Evolutionary conservation across 2,329 filamentous ascomycete species (phyloP).

Genomic region (Leptosphaerulina australis): DNA sequence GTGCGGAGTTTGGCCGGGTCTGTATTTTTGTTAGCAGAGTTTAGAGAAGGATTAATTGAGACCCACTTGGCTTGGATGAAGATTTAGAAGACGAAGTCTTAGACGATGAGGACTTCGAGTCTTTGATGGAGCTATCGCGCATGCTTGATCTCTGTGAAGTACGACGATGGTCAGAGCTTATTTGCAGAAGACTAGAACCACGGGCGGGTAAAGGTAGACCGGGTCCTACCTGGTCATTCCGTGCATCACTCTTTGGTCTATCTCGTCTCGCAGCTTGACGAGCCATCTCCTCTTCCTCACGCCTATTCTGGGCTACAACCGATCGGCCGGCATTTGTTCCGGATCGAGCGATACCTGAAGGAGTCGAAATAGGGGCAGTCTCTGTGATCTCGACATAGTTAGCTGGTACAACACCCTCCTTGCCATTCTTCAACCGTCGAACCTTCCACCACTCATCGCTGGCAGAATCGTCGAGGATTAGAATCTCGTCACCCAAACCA

Average conservation of each 20-base stretch:
- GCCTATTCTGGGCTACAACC: slow-evolving; percentile 74
- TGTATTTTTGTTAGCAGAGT: slow-evolving; percentile 21
- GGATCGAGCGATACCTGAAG: slow-evolving; percentile 56
- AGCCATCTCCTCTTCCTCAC: slow-evolving; percentile 83
- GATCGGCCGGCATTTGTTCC: slow-evolving; percentile 68
- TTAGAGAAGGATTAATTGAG: slow-evolving; percentile 18
- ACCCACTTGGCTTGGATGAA: slow-evolving; percentile 75
- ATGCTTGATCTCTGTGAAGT: slow-evolving; percentile 72
- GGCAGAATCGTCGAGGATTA: slow-evolving; percentile 85
- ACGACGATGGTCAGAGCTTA: slow-evolving; percentile 70
- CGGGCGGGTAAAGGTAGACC: slow-evolving; percentile 77
- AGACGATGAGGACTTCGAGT: slow-evolving; percentile 53
- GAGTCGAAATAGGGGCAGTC: slow-evolving; percentile 59
- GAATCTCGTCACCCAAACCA: slow-evolving; percentile 84
- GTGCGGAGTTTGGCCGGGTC: slow-evolving; percentile 82
- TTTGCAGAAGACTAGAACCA: slow-evolving; percentile 75
- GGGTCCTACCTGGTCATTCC: slow-evolving; percentile 74
- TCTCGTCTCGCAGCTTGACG: slow-evolving; percentile 76
- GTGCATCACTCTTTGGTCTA: slow-evolving; percentile 59
- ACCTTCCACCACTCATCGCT: slow-evolving; percentile 99
- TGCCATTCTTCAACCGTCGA: slow-evolving; percentile 84
- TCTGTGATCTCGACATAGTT: slow-evolving; percentile 93
- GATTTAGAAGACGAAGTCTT: slow-evolving; percentile 48
- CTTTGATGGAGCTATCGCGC: slow-evolving; percentile 69
- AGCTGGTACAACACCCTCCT: slow-evolving; percentile 94